These are phyloP conservation scores for Phytopythium sindhum DNA, from an alignment of 352 stramenopile genomes.

Conservation along the genomic window DNA sequence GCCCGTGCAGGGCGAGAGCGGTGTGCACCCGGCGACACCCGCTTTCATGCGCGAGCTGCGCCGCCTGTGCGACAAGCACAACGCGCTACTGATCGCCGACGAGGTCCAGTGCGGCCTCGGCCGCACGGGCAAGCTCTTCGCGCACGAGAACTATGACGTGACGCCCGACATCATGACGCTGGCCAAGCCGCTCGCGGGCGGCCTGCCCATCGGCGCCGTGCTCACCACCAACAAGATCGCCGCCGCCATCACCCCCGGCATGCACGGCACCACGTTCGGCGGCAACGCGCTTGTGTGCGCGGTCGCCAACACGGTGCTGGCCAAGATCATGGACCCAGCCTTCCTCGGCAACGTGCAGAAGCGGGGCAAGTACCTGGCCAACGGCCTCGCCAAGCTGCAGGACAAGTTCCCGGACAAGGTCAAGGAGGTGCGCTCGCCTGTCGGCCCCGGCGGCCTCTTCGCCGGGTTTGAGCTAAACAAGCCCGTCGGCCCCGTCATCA, in stretches of 20 bases:
- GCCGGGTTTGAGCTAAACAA: conserved; percentile 74
- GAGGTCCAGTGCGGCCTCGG: conserved; percentile 98
- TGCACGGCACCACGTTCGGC: conserved; percentile 96
- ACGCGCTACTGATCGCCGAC: conserved; percentile 97
- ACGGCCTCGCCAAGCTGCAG: conserved; percentile 57
- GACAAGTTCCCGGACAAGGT: conserved; percentile 74
- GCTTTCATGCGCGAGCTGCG: conserved; percentile 91
- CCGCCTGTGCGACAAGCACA: conserved; percentile 91
- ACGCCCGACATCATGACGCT: conserved; percentile 96
- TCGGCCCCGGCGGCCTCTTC: conserved; percentile 74
- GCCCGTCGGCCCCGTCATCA: conserved; percentile 53
- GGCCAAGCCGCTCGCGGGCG: conserved; percentile 96
- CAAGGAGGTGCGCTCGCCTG: conserved; percentile 57
- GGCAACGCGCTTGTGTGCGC: conserved; percentile 95
- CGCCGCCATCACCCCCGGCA: conserved; percentile 87
- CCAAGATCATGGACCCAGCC: conserved; percentile 59
- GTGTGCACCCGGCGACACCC: conserved; percentile 88
- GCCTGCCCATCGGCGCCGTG: conserved; percentile 96
- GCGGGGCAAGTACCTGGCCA: conserved; percentile 53
- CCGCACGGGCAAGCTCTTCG: conserved; percentile 93
- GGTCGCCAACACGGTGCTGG: conserved; percentile 82
- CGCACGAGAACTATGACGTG: conserved; percentile 92
- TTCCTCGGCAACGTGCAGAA: conserved; percentile 79
- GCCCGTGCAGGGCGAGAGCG: conserved; percentile 91
- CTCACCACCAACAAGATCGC: conserved; percentile 90